Evolutionary conservation across 2,329 filamentous ascomycete genomes (phyloP), one percentile per base, ranked within the genome.

Genomic region (Arthrobotrys musiformis): DNA sequence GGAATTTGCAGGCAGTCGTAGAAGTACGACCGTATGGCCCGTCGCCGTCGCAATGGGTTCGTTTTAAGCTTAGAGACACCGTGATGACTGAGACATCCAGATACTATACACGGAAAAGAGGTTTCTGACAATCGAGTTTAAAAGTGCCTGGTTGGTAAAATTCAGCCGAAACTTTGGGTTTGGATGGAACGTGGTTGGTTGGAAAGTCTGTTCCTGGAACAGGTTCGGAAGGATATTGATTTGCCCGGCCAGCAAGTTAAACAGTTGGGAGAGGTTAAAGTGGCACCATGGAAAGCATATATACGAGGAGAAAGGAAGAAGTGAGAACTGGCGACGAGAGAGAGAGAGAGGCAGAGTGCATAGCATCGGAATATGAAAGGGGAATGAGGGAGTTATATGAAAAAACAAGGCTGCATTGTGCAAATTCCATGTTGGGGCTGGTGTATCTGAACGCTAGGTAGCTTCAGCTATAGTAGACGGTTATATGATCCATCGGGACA

Each of bases 11-110:
- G 73, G 73, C 62, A 28, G 61, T 48, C 60, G 73, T 66, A 52
- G 50, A 60, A 50, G 66, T 77, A 50, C 73, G 73, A 40, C 73
- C 73, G 63, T 77, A 77, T 35, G 73, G 73, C 58, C 61, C 54
- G 58, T 77, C 73, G 73, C 73, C 73, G 73, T 77, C 73, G 73
- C 73, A 77, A 77, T 70, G 73, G 66, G 73, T 77, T 77, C 73
- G 66, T 66, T 77, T 77, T 70, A 77, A 70, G 66, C 73, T 77
- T 77, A 66, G 66, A 77, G 73, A 70, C 73, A 77, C 66, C 50
- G 58, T 70, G 73, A 70, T 64, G 66, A 60, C 73, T 70, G 66
- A 77, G 66, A 77, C 73, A 77, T 67, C 40, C 68, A 58, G 33
- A 58, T 58, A 58, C 58, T 30, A 44, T 44, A 62, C 13, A 44